Base-by-base conservation (phyloP, 805 yeast species). In the Scheffersomyces ergatensis region DNA sequence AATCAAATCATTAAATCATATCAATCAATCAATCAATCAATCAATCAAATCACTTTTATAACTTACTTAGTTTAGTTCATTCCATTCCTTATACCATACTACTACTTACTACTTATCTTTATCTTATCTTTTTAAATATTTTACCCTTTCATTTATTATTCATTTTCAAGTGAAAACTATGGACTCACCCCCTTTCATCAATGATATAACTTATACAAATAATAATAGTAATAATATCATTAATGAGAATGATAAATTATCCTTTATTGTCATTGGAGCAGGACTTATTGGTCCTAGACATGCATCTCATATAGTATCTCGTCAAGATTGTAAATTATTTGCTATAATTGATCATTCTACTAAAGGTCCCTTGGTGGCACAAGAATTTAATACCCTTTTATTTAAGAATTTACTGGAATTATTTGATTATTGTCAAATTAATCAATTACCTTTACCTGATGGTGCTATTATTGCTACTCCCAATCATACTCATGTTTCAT, bases 401-500 rank as follows among this genome's bases (percentile, higher is more conserved):
- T 64, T 63, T 41, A 35, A 41, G 18, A 49, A 46, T 29, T 43
- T 67, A 31, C 53, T 54, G 11, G 60, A 60, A 18, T 43, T 65
- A 49, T 54, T 63, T 27, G 37, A 40, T 2, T 51, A 54, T 41
- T 57, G 64, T 34, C 53, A 62, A 9, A 29, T 33, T 12, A 34
- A 49, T 24, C 42, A 47, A 15, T 44, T 56, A n/a, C 39, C 41
- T 3, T 57, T 51, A 21, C 74, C 74, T 1, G 60, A 63, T 35
- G 74, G 66, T 1, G 74, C 72, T 17, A 62, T 69, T 13, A 55
- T 69, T 19, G 64, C 68, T 14, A 68, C 74, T 5, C 74, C 74
- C 4, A 69, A 67, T 45, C 67, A 65, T 38, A 64, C 72, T 4
- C 74, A 69, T 46, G 57, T 68, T 14, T 47, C 53, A 12, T 50